phyloP scores from a whole-genome alignment of 768 basidiomycete species.

The Podaxis pistillaris region DNA sequence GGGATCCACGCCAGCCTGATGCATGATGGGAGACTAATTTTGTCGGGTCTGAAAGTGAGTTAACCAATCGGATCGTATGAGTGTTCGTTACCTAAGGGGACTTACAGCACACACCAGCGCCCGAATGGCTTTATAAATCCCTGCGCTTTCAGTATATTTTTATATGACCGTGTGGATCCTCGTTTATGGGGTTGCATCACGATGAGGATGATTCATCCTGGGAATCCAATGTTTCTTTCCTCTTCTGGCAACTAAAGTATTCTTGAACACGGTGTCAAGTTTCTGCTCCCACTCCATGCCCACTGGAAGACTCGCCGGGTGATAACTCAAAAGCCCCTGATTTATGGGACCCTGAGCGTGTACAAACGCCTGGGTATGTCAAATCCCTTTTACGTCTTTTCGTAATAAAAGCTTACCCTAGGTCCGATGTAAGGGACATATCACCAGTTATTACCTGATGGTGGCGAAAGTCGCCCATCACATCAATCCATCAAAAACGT shows the following conservation, averaged over 20 bases:
- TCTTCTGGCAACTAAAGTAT: not conserved
- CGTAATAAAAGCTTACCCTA: not conserved
- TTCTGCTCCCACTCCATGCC: not conserved
- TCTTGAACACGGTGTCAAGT: not conserved
- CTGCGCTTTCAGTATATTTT: not conserved
- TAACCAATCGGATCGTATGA: not conserved
- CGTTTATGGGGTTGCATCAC: conserved; percentile 1
- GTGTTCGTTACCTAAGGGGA: not conserved
- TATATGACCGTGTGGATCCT: conserved; percentile 10
- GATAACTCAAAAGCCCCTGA: not conserved
- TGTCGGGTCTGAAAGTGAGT: too few relatives aligned
- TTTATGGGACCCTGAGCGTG: not conserved
- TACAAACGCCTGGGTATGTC: not conserved
- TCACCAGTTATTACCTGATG: not conserved
- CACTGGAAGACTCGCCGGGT: not conserved
- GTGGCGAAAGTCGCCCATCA: not conserved
- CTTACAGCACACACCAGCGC: not conserved
- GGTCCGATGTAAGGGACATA: not conserved
- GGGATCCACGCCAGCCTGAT: too few relatives aligned
- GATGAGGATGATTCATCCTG: not conserved
- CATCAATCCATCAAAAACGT: not conserved
- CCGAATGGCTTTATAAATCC: not conserved
- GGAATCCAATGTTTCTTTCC: not conserved
- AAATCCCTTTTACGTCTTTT: not conserved
- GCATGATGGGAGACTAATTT: too few relatives aligned